Conservation (phyloP, 495 filamentous ascomycete genomes). For the Penicillium pancosmium region DNA sequence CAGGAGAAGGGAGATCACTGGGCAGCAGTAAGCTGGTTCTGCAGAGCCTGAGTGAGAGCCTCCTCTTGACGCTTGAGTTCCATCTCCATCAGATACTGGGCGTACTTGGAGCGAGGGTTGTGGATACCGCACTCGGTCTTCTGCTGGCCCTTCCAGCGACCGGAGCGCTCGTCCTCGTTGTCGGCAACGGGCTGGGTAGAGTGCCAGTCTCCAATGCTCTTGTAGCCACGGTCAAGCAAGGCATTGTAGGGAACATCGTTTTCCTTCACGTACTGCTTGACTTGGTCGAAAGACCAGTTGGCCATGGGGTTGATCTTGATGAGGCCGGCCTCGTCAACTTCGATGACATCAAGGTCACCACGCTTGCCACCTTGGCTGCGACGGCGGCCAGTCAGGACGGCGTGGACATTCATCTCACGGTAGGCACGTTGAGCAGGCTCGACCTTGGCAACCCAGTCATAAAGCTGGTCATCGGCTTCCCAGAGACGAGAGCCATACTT, state of each 20-base stretch:
- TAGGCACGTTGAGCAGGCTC: conserved; percentile 95
- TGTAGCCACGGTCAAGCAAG: conserved; percentile 89
- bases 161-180: conserved; percentile 94
- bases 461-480: conserved; percentile 82
- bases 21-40: conserved; percentile 36
- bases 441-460: conserved; percentile 97
- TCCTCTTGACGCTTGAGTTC: conserved; percentile 74
- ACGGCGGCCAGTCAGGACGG: conserved; percentile 91
- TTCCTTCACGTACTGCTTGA: conserved; percentile 80
- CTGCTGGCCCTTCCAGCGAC: conserved; percentile 89
- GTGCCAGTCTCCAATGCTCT: conserved; percentile 97
- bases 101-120: conserved; percentile 92
- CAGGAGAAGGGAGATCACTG: conserved; percentile 24
- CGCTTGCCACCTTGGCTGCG: conserved; percentile 93
- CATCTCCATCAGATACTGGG: conserved; percentile 75
- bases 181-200: conserved; percentile 87
- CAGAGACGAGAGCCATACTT: conserved; percentile 84
- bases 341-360: conserved; percentile 83
- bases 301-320: conserved; percentile 99
- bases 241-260: conserved; percentile 93
- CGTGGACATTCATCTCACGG: conserved; percentile 81
- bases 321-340: conserved; percentile 88
- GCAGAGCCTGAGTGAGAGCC: conserved; percentile 48
- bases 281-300: conserved; percentile 92
- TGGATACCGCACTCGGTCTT: conserved; percentile 99